A percentile compares a stretch with the other conserved stretches of the same genome.
Conservation (phyloP, 495 filamentous ascomycete species). For the Penicillium roqueforti region DNA sequence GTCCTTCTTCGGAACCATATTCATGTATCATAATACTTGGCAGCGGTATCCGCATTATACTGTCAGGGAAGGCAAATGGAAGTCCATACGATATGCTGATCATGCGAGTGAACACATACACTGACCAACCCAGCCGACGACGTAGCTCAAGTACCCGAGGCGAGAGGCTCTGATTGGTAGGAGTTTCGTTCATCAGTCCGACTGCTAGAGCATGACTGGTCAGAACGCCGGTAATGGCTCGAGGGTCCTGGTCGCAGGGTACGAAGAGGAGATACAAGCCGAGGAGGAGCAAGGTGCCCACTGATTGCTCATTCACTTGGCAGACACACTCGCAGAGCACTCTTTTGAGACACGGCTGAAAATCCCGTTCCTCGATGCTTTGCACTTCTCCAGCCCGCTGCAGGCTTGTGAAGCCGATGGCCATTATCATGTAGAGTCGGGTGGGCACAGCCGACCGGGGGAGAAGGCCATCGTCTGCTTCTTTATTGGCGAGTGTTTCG, state of each 20-base stretch:
- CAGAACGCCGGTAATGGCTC: slow-evolving; percentile 22
- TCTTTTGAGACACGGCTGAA: slow-evolving; percentile 7
- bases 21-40: slow-evolving; percentile 30
- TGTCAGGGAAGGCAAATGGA: slow-evolving; percentile 19
- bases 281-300: slow-evolving; percentile 25
- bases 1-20: slow-evolving; percentile 21
- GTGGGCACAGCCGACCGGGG: slow-evolving; percentile 8
- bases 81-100: slow-evolving; percentile 24
- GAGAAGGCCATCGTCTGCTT: slow-evolving; percentile 2
- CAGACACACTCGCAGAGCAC: slow-evolving; percentile 14
- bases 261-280: slow-evolving; percentile 29
- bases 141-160: slow-evolving; percentile 19
- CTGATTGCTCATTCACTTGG: slow-evolving; percentile 9
- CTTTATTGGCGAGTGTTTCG: not conserved
- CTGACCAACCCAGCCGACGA: slow-evolving; percentile 28
- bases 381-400: slow-evolving; percentile 17
- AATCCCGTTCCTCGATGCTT: slow-evolving; percentile 6
- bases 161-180: not conserved
- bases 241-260: slow-evolving; percentile 19
- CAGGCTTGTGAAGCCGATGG: slow-evolving; percentile 23
- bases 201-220: slow-evolving; percentile 19
- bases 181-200: slow-evolving; percentile 13
- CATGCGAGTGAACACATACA: slow-evolving; percentile 29
- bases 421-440: slow-evolving; percentile 20
- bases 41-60: slow-evolving; percentile 20